Percentiles rank a stretch among this genome's conserved stretches.
phyloP scores from a whole-genome alignment of 2,329 filamentous ascomycete species.

The Phyllosticta citriasiana region DNA sequence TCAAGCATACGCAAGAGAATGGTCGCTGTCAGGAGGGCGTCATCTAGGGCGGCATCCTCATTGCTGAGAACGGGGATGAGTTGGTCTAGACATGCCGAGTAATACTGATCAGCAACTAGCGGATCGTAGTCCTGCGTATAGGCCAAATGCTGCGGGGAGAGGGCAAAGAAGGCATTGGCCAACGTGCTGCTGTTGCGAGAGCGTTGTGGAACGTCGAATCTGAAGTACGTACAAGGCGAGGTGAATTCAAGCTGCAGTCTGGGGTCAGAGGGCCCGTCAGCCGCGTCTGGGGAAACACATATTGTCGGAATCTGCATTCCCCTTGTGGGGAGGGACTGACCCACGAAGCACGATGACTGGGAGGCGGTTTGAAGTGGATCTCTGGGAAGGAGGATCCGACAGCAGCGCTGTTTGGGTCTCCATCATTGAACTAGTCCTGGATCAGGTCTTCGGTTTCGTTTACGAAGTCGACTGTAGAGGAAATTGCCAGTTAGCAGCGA shows the following conservation, averaged over 20 bases:
- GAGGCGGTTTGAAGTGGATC: neutral
- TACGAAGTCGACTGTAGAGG: constrained; percentile 23
- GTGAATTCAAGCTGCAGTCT: constrained; percentile 25
- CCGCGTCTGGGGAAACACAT: neutral
- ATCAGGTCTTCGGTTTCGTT: constrained; percentile 26
- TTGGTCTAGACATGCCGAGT: constrained; percentile 31
- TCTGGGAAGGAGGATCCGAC: constrained; percentile 8
- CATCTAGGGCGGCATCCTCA: constrained; percentile 29
- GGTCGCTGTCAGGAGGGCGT: constrained; percentile 31
- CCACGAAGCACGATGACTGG: constrained; percentile 16
- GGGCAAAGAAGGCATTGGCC: constrained; percentile 33
- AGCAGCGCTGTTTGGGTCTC: constrained; percentile 13
- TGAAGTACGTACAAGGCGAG: constrained; percentile 24
- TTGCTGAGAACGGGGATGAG: constrained; percentile 32
- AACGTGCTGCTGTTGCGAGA: constrained; percentile 29
- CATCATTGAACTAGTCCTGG: constrained; percentile 20
- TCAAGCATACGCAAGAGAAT: constrained; percentile 32
- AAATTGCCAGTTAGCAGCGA: constrained; percentile 15
- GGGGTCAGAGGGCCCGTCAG: neutral
- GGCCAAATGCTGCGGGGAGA: constrained; percentile 34
- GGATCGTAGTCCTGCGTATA: constrained; percentile 30
- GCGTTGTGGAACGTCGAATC: constrained; percentile 25
- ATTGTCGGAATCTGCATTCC: neutral
- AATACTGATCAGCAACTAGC: constrained; percentile 33
- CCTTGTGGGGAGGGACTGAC: constrained; percentile 13